Conservation (phyloP, 345 rosid species). For the Syzygium jambos region DNA sequence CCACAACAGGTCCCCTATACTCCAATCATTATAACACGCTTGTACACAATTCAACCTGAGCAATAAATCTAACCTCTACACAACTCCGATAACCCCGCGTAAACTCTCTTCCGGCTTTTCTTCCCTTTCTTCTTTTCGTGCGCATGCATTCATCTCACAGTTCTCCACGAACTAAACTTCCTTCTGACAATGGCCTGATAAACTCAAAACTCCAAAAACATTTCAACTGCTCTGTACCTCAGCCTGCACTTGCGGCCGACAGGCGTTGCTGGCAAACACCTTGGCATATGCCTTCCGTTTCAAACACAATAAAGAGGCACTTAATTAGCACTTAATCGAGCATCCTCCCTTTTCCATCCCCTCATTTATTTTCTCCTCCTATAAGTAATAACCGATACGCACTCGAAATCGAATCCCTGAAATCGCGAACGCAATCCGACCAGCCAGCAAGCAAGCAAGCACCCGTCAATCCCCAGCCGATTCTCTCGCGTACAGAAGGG, state of each 20-base stretch:
- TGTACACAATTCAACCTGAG: neutral
- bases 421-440: neutral
- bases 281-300: neutral
- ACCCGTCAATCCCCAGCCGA: neutral
- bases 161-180: neutral
- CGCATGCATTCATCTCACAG: neutral
- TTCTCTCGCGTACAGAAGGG: neutral
- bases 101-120: neutral
- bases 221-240: neutral
- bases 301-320: neutral
- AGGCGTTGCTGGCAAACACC: neutral
- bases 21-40: neutral
- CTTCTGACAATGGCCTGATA: neutral
- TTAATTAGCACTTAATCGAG: neutral
- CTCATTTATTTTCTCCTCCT: neutral
- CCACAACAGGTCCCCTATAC: neutral
- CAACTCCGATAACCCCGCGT: neutral
- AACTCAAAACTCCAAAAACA: neutral
- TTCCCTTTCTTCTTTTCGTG: neutral
- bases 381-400: neutral
- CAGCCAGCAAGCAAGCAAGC: neutral
- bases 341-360: neutral
- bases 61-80: neutral
- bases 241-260: neutral
- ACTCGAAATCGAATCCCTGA: neutral